Evolutionary conservation across 306 rosid genomes (phyloP).

Genomic region (Malus sylvestris): DNA sequence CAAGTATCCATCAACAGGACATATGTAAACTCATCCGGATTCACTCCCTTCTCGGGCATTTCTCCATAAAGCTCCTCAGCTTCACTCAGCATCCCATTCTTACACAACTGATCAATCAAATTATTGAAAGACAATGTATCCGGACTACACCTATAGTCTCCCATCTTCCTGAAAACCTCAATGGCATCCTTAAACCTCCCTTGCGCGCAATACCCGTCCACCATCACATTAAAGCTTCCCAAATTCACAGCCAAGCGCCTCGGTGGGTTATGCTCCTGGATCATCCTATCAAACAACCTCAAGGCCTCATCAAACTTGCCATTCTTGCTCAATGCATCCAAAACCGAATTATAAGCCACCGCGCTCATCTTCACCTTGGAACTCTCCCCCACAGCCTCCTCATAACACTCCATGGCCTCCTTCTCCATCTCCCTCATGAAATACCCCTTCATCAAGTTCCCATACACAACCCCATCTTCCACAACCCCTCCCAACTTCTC

Average conservation of each 20-base stretch:
- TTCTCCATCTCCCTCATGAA: slow-evolving; percentile 75
- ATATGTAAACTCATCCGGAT: slow-evolving; percentile 79
- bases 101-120: slow-evolving; percentile 80
- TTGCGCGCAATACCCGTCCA: slow-evolving; percentile 62
- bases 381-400: slow-evolving; percentile 51
- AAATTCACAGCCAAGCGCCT: slow-evolving; percentile 50
- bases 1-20: slow-evolving; percentile 86
- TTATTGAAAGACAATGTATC: slow-evolving; percentile 78
- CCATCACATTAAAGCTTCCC: slow-evolving; percentile 93
- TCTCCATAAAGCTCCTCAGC: slow-evolving; percentile 78
- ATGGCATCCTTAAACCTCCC: slow-evolving; percentile 71
- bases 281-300: slow-evolving; percentile 69
- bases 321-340: slow-evolving; percentile 75
- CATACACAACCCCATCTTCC: slow-evolving; percentile 74
- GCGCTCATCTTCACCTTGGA: slow-evolving; percentile 71
- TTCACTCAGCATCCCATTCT: slow-evolving; percentile 50
- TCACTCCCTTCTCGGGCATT: slow-evolving; percentile 71
- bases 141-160: slow-evolving; percentile 65
- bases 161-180: slow-evolving; percentile 73
- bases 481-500: slow-evolving; percentile 53
- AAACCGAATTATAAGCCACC: slow-evolving; percentile 60
- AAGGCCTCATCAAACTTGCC: slow-evolving; percentile 68
- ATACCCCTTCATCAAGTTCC: slow-evolving; percentile 84
- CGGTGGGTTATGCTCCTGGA: slow-evolving; percentile 57
- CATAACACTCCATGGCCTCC: slow-evolving; percentile 77